Base-by-base conservation (phyloP, 75 land plant genomes). In the Sequoiadendron giganteum region DNA sequence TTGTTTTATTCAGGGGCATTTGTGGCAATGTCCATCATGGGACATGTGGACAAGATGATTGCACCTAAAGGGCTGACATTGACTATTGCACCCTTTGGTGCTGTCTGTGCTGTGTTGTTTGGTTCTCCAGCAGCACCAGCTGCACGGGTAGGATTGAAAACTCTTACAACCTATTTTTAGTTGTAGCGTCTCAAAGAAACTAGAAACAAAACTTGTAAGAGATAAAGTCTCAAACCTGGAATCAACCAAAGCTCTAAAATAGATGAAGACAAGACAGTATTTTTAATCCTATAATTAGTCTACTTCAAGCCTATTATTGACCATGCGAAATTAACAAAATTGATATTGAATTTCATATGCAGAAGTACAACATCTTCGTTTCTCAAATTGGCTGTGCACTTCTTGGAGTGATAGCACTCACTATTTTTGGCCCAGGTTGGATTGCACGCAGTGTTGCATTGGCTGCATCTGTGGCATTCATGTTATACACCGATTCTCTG, bases 291-390 rank as follows among this genome's bases (percentile, higher is more conserved):
- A 77, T 13, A 84, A 84, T 54, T 52, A 80, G 28, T 80, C 25
- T 2, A 70, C 34, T 70, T 10, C 48, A n/a, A 45, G 49, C 48
- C 15, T 45, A 10, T 48, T 48, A 48, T 48, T 10, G 52, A 52
- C 16, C 10, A 11, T 47, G 14, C 28, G 15, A 45, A 47, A 47
- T 82, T 82, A 25, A 82, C 84, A 82, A 11, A 11, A 9, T 81
- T n/a, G 4, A 48, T 78, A 30, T 36, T 56, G 49, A 83, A 56
- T 40, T 28, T 56, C 68, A 55, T 47, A 61, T 90, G 94, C 94
- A 96, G 98, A 96, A 94, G 86, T 94, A 95, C 93, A 96, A 96
- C 84, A 94, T 96, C 90, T 95, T 96, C 54, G 89, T 95, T 75
- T 90, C 98, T 39, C 98, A 96, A 47, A 93, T 96, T 2, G 94